phyloP scores from a whole-genome alignment of 768 basidiomycete species.

The Psilocybe cubensis region DNA sequence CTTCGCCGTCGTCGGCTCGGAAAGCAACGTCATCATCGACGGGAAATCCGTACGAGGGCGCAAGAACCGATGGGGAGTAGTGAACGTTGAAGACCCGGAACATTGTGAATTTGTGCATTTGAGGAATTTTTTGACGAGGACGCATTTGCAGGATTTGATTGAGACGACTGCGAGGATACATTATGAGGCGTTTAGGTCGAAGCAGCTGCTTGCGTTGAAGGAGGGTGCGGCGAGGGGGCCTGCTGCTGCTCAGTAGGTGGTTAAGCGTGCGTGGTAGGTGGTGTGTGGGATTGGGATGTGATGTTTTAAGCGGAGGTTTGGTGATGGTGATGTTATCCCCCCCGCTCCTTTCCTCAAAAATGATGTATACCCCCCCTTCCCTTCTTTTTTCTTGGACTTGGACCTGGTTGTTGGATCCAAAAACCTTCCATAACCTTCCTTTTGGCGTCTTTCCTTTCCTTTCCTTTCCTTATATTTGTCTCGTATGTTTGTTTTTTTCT shows the following conservation, averaged over 20 bases:
- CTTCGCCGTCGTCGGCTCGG: conserved; percentile 97
- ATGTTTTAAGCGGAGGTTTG: too few species aligned
- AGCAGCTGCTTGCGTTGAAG: conserved; percentile 96
- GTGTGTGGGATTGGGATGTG: conserved; percentile 4
- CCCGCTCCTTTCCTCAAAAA: conserved; percentile 19
- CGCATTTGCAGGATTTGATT: conserved; percentile 97
- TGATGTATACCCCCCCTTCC: conserved; percentile 23
- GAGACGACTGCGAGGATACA: conserved; percentile 99
- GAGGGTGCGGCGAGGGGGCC: conserved; percentile 86
- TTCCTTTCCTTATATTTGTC: too few species aligned
- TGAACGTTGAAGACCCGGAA: conserved; percentile 94
- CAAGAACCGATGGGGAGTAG: conserved; percentile 98
- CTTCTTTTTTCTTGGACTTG: conserved; percentile 17
- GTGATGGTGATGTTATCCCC: too few species aligned
- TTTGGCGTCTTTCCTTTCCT: too few species aligned
- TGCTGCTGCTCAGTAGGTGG: conserved; percentile 35
- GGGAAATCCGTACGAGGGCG: conserved; percentile 94
- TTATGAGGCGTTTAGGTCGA: conserved; percentile 99
- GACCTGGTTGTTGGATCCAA: conserved; percentile 23
- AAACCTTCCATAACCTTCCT: conserved; percentile 21
- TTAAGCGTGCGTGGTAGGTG: not conserved
- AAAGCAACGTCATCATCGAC: conserved; percentile 92
- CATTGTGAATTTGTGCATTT: conserved; percentile 99
- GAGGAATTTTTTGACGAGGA: conserved; percentile 95
- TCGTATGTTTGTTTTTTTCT: conserved; percentile 18